Base-by-base conservation (phyloP, 2,329 filamentous ascomycete genomes). In the Amphichorda felina region DNA sequence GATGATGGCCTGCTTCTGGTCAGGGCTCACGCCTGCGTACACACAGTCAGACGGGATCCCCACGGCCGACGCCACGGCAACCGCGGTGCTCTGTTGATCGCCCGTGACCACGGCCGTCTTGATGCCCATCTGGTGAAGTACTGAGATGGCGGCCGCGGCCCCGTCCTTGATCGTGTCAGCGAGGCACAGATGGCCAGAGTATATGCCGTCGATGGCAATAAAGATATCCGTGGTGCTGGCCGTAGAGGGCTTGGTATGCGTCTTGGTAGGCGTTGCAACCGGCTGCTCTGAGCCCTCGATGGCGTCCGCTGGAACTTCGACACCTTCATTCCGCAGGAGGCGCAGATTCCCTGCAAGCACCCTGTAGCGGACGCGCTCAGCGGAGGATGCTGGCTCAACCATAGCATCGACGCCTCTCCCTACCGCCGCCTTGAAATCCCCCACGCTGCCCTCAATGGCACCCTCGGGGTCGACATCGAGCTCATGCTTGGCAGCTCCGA, bases 101-200 rank as follows among this genome's bases (percentile, higher is more conserved):
- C 91, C 91, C 0, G 91, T 98, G 8, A 98, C 85, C 45, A 98
- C 87, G 33, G 87, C 86, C 9, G 84, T 85, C 47, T 80, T 80
- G 57, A 96, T 80, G 16, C 82, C 81, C 75, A 96, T 86, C 41
- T 73, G 75, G 53, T 83, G 77, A 28, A 98, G 72, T 4, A 89
- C 88, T 8, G 81, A 66, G 40, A 98, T 79, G 8, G 85, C 74
- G 8, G 85, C 85, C 5, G 75, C 72, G 1, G 91, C 88, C 16
- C 83, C 86, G 8, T 84, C 76, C 57, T 98, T 98, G 57, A 98
- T 79, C 2, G 82, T 89, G 55, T 98, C 91, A 4, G 85, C 79
- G 16, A 98, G 77, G 45, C 79, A 82, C 36, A 96, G 70, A 33
- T 82, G 78, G 31, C 91, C 91, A 4, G 83, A 75, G 53, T 93